These are phyloP conservation scores for Epichloe glyceriae DNA, from an alignment of 2,329 filamentous ascomycete species.

Conservation along the genomic window DNA sequence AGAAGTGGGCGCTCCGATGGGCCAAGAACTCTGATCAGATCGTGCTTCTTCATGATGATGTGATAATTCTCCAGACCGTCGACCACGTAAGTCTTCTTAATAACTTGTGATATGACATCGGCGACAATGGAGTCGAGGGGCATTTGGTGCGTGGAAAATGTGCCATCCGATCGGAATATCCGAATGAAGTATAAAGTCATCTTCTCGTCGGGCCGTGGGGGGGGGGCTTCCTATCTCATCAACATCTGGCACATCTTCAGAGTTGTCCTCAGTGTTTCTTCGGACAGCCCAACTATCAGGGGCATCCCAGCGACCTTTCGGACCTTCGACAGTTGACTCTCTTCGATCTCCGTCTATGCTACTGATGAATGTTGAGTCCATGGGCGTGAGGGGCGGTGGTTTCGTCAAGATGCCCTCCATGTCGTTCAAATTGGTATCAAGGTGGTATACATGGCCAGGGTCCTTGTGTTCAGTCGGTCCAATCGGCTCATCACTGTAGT, in stretches of 20 bases:
- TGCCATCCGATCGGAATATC: slow-evolving; percentile 86
- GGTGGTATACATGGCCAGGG: slow-evolving; percentile 52
- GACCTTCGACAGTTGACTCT: slow-evolving; percentile 20
- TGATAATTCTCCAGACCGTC: slow-evolving; percentile 90
- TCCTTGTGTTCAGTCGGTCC: slow-evolving; percentile 47
- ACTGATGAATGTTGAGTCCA: slow-evolving; percentile 42
- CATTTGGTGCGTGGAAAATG: slow-evolving; percentile 85
- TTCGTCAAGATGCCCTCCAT: slow-evolving; percentile 84
- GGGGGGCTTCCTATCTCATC: slow-evolving; percentile 57
- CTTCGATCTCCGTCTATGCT: slow-evolving; percentile 30
- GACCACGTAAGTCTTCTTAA: slow-evolving; percentile 86
- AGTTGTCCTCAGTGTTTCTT: slow-evolving; percentile 52
- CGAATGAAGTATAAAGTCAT: slow-evolving; percentile 77
- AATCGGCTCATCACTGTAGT: slow-evolving; percentile 45
- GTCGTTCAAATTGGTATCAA: slow-evolving; percentile 79
- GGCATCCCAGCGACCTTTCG: slow-evolving; percentile 67
- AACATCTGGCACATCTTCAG: slow-evolving; percentile 41
- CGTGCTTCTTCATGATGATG: slow-evolving; percentile 88
- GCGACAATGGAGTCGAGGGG: slow-evolving; percentile 70
- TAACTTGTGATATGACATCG: slow-evolving; percentile 79
- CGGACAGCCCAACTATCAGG: slow-evolving; percentile 95
- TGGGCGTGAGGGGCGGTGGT: slow-evolving; percentile 56
- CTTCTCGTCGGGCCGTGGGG: slow-evolving; percentile 62
- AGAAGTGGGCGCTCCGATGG: slow-evolving; percentile 70
- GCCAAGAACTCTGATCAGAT: slow-evolving; percentile 69